phyloP scores from a whole-genome alignment of 164 flowering plant genomes.

The Liquidambar formosana region DNA sequence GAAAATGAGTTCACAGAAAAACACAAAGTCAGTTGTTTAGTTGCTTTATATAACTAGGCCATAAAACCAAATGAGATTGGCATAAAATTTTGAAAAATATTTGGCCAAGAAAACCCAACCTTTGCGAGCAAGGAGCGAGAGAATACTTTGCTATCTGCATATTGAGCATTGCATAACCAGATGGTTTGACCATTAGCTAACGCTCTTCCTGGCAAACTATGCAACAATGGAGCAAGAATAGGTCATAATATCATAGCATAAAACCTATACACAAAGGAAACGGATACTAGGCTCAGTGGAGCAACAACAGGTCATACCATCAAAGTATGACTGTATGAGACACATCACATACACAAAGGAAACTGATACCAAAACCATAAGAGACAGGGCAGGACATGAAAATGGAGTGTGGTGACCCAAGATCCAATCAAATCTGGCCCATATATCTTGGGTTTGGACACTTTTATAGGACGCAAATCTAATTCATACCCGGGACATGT shows the following conservation, averaged over 20 bases:
- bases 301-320: neutral
- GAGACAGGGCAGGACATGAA: too few species aligned
- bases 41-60: neutral
- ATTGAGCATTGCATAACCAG: slow-evolving; percentile 47
- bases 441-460: neutral
- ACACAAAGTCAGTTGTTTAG: slow-evolving; percentile 10
- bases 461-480: neutral
- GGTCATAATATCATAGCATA: neutral
- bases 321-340: neutral
- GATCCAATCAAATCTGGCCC: too few species aligned
- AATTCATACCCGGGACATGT: too few species aligned
- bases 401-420: too few species aligned
- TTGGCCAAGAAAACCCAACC: slow-evolving; percentile 24
- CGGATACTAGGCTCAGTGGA: too few species aligned
- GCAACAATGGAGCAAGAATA: neutral
- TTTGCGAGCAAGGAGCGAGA: slow-evolving; percentile 48
- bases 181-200: slow-evolving; percentile 32
- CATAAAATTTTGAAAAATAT: neutral
- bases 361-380: neutral
- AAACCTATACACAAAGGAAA: neutral
- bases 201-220: slow-evolving; percentile 47
- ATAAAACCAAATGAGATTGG: neutral
- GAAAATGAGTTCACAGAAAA: slow-evolving; percentile 1
- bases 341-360: neutral
- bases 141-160: slow-evolving; percentile 44